Conservation (phyloP, 371 early-diverging fungal species). For the Lichtheimia ramosa region DNA sequence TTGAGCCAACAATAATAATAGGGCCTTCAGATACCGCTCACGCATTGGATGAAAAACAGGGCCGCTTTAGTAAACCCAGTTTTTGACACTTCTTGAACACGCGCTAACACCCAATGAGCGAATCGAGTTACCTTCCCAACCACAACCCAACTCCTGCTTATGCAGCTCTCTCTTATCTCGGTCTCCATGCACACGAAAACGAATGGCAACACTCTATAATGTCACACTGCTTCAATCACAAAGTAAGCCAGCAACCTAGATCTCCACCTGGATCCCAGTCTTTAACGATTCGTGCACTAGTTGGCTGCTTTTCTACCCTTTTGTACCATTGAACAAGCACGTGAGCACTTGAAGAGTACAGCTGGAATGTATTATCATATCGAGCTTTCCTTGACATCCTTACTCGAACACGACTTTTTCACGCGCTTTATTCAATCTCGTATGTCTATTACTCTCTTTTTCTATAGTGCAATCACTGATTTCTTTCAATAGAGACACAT, state of each 20-base stretch:
- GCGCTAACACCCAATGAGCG: slow-evolving; percentile 1
- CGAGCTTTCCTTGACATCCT: slow-evolving; percentile 26
- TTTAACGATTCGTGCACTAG: slow-evolving; percentile 11
- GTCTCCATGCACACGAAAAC: slow-evolving; percentile 21
- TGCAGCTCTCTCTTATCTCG: slow-evolving; percentile 17
- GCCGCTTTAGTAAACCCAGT: no score
- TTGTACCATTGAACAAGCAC: slow-evolving; percentile 25
- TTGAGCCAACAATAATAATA: no score
- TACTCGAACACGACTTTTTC: slow-evolving; percentile 35
- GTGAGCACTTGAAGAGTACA: slow-evolving; percentile 13
- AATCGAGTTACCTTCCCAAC: slow-evolving; percentile 8
- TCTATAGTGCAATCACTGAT: background rate
- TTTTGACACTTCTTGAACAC: no score
- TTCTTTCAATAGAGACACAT: slow-evolving; percentile 15
- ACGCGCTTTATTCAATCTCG: slow-evolving; percentile 27
- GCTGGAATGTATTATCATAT: slow-evolving; percentile 36
- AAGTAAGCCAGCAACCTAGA: slow-evolving; percentile 26
- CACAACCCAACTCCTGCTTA: slow-evolving; percentile 3
- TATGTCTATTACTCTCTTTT: slow-evolving; percentile 8
- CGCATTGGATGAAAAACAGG: no score
- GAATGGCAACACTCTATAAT: slow-evolving; percentile 36
- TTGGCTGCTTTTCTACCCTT: slow-evolving; percentile 25
- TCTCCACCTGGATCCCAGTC: background rate
- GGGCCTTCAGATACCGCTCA: no score
- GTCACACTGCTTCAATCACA: slow-evolving; percentile 55